Evolutionary conservation across 257 asterid genomes (phyloP), one percentile per base, ranked within the genome.

Genomic region (Solanum medicagineum): DNA sequence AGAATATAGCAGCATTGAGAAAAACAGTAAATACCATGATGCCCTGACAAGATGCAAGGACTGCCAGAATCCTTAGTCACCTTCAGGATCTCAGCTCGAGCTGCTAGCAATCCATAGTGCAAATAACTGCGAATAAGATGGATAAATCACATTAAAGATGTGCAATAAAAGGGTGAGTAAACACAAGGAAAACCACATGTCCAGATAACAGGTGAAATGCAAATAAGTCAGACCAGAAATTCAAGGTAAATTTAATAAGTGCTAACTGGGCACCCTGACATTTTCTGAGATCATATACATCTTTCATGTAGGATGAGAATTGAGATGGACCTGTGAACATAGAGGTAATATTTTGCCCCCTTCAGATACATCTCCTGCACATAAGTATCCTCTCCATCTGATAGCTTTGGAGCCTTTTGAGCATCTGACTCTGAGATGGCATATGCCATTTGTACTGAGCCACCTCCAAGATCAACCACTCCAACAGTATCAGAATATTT

Each of bases 381-480:
- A 29, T 87, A 87, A 7, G 89, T 60, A 84, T 84, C 45, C 86
- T 90, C 92, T 53, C 89, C 90, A 81, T 80, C 81, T 26, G 88
- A 85, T 49, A 83, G 53, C 81, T 82, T 90, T 42, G 92, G 90
- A 66, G 92, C 90, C 85, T 90, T 88, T 6, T 89, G 87, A 68
- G 90, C 91, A 85, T 90, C 91, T 42, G 90, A 42, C 81, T 90
- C 91, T 59, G 92, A 84, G 62, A 90, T 86, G 36, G 92, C 92
- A 87, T 90, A 90, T 65, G 92, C 92, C 92, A 90, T 90, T 81
- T 90, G 92, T 68, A 90, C 92, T 81, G 92, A 90, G 75, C 92
- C 92, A 86, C 92, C 92, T 81, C 92, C 98, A 26, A 95, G 96
- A 87, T 95, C 98, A 60, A 95, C 91, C 63, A 93, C 95, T 9